phyloP scores from a whole-genome alignment of 2,329 filamentous ascomycete genomes.

The Exserohilum turcica region DNA sequence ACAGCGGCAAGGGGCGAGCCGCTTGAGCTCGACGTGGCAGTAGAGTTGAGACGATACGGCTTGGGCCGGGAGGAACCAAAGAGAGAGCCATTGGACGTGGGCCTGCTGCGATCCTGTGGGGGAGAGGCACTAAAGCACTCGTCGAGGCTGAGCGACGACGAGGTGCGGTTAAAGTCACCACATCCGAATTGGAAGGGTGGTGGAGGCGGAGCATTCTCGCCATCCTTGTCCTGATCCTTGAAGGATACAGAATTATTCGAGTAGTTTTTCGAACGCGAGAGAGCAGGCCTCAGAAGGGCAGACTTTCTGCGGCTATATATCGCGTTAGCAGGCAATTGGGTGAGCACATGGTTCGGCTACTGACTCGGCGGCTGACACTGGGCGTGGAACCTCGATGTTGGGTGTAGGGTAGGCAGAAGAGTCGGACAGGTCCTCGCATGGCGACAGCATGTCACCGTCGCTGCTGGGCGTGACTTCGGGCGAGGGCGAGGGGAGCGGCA shows the following conservation, averaged over 20 bases:
- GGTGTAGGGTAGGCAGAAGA: slow-evolving; percentile 33
- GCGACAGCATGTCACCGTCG: slow-evolving; percentile 53
- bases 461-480: slow-evolving; percentile 58
- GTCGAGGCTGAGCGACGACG: slow-evolving; percentile 70
- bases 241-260: slow-evolving; percentile 69
- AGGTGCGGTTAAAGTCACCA: slow-evolving; percentile 55
- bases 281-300: slow-evolving; percentile 71
- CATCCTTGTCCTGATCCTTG: slow-evolving; percentile 60
- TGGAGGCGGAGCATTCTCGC: slow-evolving; percentile 56
- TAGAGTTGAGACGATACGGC: slow-evolving; percentile 65
- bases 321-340: slow-evolving; percentile 25
- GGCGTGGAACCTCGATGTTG: slow-evolving; percentile 41
- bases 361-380: slow-evolving; percentile 47
- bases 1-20: slow-evolving; percentile 74
- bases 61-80: slow-evolving; percentile 65
- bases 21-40: slow-evolving; percentile 62
- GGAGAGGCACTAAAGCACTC: slow-evolving; percentile 85
- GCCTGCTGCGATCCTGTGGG: slow-evolving; percentile 67
- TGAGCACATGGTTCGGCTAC: slow-evolving; percentile 14
- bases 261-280: slow-evolving; percentile 75
- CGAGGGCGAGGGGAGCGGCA: slow-evolving; percentile 73
- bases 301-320: slow-evolving; percentile 41
- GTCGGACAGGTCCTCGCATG: slow-evolving; percentile 40
- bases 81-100: slow-evolving; percentile 58
- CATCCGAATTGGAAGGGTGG: slow-evolving; percentile 75